Evolutionary conservation across 129 eudicot species (phyloP), one percentile per base, ranked within the genome.

Genomic region (Heracleum sosnowskyi): DNA sequence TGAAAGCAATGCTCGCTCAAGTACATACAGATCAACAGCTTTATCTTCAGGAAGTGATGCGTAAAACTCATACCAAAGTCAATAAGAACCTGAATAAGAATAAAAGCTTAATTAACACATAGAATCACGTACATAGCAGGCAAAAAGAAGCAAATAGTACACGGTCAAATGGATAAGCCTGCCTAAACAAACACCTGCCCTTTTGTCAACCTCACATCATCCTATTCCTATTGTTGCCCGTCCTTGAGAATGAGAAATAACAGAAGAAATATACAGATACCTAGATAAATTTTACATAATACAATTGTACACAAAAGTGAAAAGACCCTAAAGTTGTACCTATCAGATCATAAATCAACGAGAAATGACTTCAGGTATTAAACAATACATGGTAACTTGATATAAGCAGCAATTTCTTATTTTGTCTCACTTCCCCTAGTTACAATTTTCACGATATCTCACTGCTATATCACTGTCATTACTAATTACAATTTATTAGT

Each of bases 51-150:
- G 97, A 78, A 94, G 91, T 66, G 97, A 86, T 41, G 98, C 20
- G 88, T 87, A 74, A 86, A 94, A 85, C 98, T 90, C 82, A 94
- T 51, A 80, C 97, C 98, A 88, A 94, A 91, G 85, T 94, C 98
- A 55, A 94, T 94, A 29, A 91, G 81, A 31, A 91, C 93, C 98
- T 94, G 76, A 28, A 40, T 73, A 73, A 41, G 53, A 26, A 36
- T 42, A 39, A 18, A 73, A 40, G 8, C 55, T 28, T 42, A 26
- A 10, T 22, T n/a, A 39, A 49, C n/a, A 66, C 8, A 40, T 69
- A 5, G 69, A 79, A 0, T 28, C 12, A 16, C 36, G 5, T 63
- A 16, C 26, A 26, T 26, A 62, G 28, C 36, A 63, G 36, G 10
- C 16, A 63, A 28, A 13, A 63, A n/a, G 28, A 63, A n/a, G n/a